Evolutionary conservation across 306 rosid species (phyloP).

Genomic region (Purshia tridentata): DNA sequence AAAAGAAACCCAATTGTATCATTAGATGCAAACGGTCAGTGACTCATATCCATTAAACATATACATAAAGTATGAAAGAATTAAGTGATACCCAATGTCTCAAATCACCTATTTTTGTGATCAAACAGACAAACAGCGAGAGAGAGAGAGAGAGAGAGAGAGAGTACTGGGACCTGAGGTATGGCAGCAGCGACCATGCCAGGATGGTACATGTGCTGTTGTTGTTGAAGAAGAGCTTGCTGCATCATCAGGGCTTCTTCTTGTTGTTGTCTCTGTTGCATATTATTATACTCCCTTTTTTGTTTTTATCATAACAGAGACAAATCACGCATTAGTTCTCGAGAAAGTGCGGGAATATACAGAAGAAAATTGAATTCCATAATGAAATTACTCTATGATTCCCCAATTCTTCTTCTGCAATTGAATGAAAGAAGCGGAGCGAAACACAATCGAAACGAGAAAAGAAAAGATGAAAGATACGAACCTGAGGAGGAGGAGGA

Average conservation of each 20-base stretch:
- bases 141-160: no score
- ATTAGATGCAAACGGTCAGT: no score
- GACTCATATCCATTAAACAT: no score
- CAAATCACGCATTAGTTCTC: constrained; percentile 30
- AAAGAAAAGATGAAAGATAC: neutral
- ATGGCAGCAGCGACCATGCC: constrained; percentile 73
- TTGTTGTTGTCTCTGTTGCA: constrained; percentile 78
- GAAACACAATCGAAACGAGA: neutral
- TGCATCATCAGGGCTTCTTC: constrained; percentile 55
- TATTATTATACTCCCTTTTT: constrained; percentile 28
- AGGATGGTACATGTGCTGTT: constrained; percentile 73
- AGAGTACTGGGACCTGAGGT: constrained; percentile 46
- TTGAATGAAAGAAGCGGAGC: neutral
- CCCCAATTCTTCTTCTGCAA: neutral
- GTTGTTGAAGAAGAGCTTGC: constrained; percentile 76
- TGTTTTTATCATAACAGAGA: constrained; percentile 1
- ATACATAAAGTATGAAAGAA: neutral
- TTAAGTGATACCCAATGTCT: neutral
- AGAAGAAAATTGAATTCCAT: neutral
- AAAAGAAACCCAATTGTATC: neutral
- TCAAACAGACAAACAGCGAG: neutral
- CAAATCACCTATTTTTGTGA: neutral
- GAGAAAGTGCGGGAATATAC: constrained; percentile 9
- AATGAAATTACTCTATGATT: neutral
- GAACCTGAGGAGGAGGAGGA: neutral